A percentile compares a stretch with the other conserved stretches of the same genome.
These are phyloP conservation scores for Rhodotorula babjevae DNA, from an alignment of 768 basidiomycete species.

Conservation along the genomic window DNA sequence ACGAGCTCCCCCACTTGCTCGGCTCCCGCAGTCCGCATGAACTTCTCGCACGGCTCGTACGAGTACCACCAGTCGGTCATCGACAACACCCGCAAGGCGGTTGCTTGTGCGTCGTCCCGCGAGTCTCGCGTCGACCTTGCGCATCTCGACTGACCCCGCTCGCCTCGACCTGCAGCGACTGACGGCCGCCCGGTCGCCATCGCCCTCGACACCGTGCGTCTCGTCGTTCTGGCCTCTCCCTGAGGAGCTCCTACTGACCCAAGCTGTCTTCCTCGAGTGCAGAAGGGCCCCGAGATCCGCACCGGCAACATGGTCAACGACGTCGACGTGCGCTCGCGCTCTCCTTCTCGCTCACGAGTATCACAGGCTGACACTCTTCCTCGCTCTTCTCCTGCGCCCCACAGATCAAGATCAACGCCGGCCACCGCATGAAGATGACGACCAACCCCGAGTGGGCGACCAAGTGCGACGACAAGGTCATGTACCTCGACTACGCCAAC, in stretches of 20 bases:
- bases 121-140: background rate
- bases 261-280: slow-evolving; percentile 15
- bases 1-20: background rate
- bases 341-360: slow-evolving; percentile 3
- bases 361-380: background rate
- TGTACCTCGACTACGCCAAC: slow-evolving; percentile 94
- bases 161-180: slow-evolving; percentile 53
- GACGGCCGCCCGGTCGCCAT: slow-evolving; percentile 89
- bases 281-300: slow-evolving; percentile 99
- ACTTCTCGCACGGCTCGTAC: slow-evolving; percentile 98
- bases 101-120: slow-evolving; percentile 58
- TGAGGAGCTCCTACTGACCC: background rate
- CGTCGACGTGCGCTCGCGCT: slow-evolving; percentile 66
- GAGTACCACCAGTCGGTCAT: slow-evolving; percentile 99
- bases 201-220: slow-evolving; percentile 81
- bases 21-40: slow-evolving; percentile 98
- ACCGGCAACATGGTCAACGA: slow-evolving; percentile 86
- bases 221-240: background rate
- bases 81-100: slow-evolving; percentile 87
- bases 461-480: slow-evolving; percentile 70
- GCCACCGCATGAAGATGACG: slow-evolving; percentile 87
- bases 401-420: slow-evolving; percentile 75
- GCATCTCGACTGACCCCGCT: background rate
- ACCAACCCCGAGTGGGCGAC: slow-evolving; percentile 77
- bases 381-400: background rate